Evolutionary conservation across 768 basidiomycete genomes (phyloP).

Genomic region (Boletus rex-veris): DNA sequence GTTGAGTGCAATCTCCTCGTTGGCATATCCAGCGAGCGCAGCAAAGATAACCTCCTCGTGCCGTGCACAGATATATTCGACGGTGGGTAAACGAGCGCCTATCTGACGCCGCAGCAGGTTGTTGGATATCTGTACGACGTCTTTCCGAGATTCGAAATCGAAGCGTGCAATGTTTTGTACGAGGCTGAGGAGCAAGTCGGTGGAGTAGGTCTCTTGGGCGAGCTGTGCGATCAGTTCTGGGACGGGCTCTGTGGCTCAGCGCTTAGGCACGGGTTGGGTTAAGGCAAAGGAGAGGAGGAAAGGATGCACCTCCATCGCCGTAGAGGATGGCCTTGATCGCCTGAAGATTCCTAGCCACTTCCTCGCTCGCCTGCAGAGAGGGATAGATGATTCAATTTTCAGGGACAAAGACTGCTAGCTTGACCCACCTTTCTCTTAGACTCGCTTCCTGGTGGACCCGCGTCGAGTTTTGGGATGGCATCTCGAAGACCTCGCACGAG

Average conservation of each 20-base stretch:
- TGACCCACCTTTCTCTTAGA: constrained; percentile 70
- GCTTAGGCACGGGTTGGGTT: constrained; percentile 2
- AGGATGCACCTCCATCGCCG: constrained; percentile 76
- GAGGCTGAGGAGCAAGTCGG: constrained; percentile 78
- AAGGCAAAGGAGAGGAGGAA: neutral
- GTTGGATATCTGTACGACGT: constrained; percentile 85
- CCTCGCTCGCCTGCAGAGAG: constrained; percentile 70
- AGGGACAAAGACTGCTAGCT: neutral
- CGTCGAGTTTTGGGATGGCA: constrained; percentile 72
- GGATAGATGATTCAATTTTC: constrained; percentile 1
- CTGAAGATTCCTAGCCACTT: constrained; percentile 83
- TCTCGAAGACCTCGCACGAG: constrained; percentile 80
- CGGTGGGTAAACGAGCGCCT: constrained; percentile 91
- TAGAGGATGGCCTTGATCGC: constrained; percentile 86
- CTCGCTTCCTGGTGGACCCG: constrained; percentile 70
- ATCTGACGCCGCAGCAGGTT: constrained; percentile 88
- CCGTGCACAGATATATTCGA: constrained; percentile 84
- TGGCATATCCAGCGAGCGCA: constrained; percentile 87
- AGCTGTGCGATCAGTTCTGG: constrained; percentile 92
- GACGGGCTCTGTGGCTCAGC: constrained; percentile 55
- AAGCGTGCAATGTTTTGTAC: constrained; percentile 80
- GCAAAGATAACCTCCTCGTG: constrained; percentile 77
- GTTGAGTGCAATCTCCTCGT: constrained; percentile 94
- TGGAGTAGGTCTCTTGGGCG: constrained; percentile 92
- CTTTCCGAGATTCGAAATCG: constrained; percentile 92